Percentiles rank a stretch among this genome's conserved stretches.
These are phyloP conservation scores for Hymenoscyphus infarciens DNA, from an alignment of 2,329 filamentous ascomycete species.

Conservation along the genomic window DNA sequence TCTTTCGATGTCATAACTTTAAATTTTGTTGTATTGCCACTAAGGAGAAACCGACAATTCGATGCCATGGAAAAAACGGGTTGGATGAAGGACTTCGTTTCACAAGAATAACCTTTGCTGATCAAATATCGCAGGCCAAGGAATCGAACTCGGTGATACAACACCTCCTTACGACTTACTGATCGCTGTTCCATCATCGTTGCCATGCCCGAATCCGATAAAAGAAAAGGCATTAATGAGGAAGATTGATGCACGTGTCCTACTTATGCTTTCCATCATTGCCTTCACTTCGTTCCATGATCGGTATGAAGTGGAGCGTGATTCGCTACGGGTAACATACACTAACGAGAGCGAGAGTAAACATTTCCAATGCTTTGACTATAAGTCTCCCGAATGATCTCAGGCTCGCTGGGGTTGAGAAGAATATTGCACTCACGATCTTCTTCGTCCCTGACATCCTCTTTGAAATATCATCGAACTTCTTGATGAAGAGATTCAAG, in stretches of 20 bases:
- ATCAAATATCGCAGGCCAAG: neutral
- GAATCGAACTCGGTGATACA: neutral
- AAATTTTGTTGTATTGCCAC: neutral
- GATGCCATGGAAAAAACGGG: neutral
- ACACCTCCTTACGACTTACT: neutral
- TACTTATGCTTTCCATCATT: conserved; percentile 65
- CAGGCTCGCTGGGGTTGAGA: conserved; percentile 43
- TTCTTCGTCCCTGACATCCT: conserved; percentile 73
- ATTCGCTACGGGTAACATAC: neutral
- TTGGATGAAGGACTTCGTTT: neutral
- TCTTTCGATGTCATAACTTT: neutral
- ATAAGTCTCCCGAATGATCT: neutral
- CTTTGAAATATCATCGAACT: conserved; percentile 65
- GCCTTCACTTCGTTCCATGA: conserved; percentile 77
- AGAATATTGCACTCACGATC: conserved; percentile 62
- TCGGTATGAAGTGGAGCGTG: conserved; percentile 58
- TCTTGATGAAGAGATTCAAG: conserved; percentile 68
- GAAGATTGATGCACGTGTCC: conserved; percentile 57
- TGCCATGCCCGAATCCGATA: neutral
- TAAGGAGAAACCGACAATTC: neutral
- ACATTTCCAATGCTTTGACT: neutral
- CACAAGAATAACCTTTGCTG: neutral
- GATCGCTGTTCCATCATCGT: neutral
- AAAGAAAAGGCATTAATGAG: conserved; percentile 8
- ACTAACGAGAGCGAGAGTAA: neutral